These are phyloP conservation scores for Hippophae tibetana DNA, from an alignment of 306 rosid species.

Conservation along the genomic window DNA sequence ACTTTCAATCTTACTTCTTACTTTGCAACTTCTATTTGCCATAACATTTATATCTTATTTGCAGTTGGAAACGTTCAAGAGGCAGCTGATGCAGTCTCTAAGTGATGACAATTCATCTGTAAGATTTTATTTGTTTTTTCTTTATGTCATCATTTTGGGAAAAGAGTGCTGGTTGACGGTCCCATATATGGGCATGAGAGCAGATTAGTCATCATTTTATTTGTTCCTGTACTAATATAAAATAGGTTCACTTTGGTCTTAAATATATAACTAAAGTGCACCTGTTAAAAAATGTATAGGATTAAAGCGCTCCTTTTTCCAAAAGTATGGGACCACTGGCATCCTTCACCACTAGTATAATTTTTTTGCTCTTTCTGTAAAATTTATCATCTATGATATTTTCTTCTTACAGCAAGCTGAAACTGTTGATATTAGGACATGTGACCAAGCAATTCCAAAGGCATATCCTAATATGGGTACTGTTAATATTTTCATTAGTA, in stretches of 20 bases:
- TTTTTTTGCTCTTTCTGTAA: constrained; percentile 5
- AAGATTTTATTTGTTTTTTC: constrained; percentile 29
- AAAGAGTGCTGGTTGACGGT: too few species aligned
- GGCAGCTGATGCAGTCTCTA: constrained; percentile 85
- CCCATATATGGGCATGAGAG: too few species aligned
- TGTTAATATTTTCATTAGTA: constrained; percentile 11
- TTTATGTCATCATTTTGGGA: not conserved
- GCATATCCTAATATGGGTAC: constrained; percentile 81
- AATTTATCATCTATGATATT: not conserved
- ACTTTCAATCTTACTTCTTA: not conserved
- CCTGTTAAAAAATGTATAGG: too few species aligned
- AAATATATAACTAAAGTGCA: too few species aligned
- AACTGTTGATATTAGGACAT: constrained; percentile 87
- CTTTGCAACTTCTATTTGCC: constrained; percentile 1
- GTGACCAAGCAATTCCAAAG: constrained; percentile 82
- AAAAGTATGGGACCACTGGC: too few species aligned
- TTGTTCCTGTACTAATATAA: too few species aligned
- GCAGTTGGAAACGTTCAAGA: constrained; percentile 88
- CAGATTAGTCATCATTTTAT: too few species aligned
- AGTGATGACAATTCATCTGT: constrained; percentile 73
- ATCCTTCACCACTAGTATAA: constrained; percentile 8
- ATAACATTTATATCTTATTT: constrained; percentile 13
- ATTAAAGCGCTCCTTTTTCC: too few species aligned
- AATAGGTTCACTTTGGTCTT: too few species aligned
- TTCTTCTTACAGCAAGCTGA: constrained; percentile 48